These are phyloP conservation scores for Phytophthora aleatoria DNA, from an alignment of 352 stramenopile species.

Conservation along the genomic window DNA sequence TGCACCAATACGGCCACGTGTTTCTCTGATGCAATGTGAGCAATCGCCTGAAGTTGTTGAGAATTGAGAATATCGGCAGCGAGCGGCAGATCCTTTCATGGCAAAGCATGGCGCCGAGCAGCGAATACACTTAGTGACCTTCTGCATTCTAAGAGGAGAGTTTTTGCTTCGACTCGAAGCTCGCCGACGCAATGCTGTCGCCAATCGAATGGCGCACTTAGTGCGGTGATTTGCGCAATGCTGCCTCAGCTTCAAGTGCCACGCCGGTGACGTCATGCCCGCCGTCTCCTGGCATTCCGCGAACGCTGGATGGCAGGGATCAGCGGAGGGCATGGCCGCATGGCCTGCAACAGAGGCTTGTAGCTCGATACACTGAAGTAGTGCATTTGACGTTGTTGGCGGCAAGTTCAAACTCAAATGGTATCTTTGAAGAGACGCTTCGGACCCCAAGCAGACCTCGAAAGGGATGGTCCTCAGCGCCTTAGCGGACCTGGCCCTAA, in stretches of 20 bases:
- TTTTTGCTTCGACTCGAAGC: not conserved
- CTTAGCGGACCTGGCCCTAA: not conserved
- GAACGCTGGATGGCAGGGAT: too few relatives aligned
- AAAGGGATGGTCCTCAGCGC: slow-evolving; percentile 1
- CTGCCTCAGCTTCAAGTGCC: slow-evolving; percentile 26
- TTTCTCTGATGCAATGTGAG: slow-evolving; percentile 25
- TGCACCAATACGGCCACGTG: slow-evolving; percentile 7
- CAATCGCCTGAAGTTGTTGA: slow-evolving; percentile 13
- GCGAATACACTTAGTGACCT: not conserved
- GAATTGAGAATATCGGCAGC: not conserved
- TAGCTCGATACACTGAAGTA: too few relatives aligned
- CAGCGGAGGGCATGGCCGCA: too few relatives aligned
- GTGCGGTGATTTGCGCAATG: slow-evolving; percentile 27
- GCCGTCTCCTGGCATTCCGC: not conserved
- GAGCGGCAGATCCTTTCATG: slow-evolving; percentile 21
- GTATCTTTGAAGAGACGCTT: slow-evolving; percentile 5
- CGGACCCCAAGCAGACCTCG: not conserved
- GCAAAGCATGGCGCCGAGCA: not conserved
- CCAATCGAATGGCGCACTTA: slow-evolving; percentile 20
- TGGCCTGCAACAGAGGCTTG: too few relatives aligned
- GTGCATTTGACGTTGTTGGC: not conserved
- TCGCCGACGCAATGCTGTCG: not conserved
- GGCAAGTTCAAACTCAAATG: not conserved
- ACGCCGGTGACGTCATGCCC: slow-evolving; percentile 21
- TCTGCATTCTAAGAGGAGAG: not conserved